Percentiles rank a stretch among this genome's conserved stretches.
phyloP scores from a whole-genome alignment of 225 moss, liverwort and hornwort genomes.

The Pseudisothecium myosuroides region DNA sequence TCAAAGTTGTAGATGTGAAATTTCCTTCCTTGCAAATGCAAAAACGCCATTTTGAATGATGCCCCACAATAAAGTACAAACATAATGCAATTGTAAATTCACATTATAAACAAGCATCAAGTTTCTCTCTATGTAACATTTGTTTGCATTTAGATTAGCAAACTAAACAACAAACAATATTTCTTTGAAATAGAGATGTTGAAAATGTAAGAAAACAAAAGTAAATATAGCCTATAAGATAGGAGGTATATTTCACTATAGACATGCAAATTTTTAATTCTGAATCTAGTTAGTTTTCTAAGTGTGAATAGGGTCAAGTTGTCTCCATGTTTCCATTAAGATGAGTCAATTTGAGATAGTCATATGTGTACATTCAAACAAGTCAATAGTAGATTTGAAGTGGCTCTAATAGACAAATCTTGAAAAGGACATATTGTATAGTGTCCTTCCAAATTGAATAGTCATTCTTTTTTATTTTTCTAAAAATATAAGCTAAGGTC shows the following conservation, averaged over 20 bases:
- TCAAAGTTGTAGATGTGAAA: no score
- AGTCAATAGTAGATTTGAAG: no score
- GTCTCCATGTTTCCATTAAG: no score
- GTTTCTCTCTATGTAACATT: background rate
- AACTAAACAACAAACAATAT: background rate
- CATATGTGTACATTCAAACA: rapidly evolving
- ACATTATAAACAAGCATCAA: background rate
- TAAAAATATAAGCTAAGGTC: no score
- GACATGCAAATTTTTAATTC: background rate
- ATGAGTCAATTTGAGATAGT: background rate
- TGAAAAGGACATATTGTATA: no score
- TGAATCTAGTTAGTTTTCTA: no score
- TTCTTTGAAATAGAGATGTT: background rate
- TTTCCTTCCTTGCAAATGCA: no score
- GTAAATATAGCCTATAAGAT: background rate
- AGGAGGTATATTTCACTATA: background rate
- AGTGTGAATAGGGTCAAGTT: background rate
- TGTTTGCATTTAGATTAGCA: background rate
- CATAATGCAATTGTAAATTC: background rate
- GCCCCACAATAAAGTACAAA: no score
- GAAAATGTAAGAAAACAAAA: background rate
- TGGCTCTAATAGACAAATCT: no score
- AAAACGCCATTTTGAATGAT: no score
- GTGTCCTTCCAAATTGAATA: no score
- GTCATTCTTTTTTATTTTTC: no score